Base-by-base conservation (phyloP, 345 rosid genomes). In the Gossypium herbaceum region DNA sequence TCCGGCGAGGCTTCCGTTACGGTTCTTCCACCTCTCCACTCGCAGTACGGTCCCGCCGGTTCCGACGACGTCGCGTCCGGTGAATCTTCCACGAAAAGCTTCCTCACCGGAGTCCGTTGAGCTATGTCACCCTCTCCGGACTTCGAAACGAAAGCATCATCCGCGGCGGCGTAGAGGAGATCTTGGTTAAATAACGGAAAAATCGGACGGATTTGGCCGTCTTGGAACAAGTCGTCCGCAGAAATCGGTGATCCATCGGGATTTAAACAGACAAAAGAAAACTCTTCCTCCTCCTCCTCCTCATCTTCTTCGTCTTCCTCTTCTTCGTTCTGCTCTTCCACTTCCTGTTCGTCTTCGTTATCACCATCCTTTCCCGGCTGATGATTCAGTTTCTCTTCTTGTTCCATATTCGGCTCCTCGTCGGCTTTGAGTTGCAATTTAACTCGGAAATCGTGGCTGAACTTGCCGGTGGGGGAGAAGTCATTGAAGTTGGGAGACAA, bases 171-270 rank as follows among this genome's bases (percentile, higher is more conserved):
- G 34, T 62, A 72, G 50, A 87, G 56, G 2, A 85, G 81, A 68
- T 79, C 77, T 68, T 25, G 83, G 75, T 80, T 76, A 67, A 88
- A 85, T 6, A 85, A 45, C 3, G 91, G 91, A 58, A 81, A 85
- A 43, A 78, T 12, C 24, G 87, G 87, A 59, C 81, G 77, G 81
- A 84, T 84, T 86, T 78, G 80, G 12, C 91, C 91, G 81, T 87
- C 54, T 50, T 75, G 50, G 76, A 87, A 87, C 16, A 73, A 75
- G 12, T 78, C 82, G 61, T 87, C 91, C 3, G 88, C 86, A 5
- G 87, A 66, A 20, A 82, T 75, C 48, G 77, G 81, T 27, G 87
- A 76, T 12, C 80, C 84, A 2, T 68, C 78, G 8, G 81, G 81
- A 66, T 78, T 77, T 54, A 66, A 62, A 65, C 79, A 78, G 60